Evolutionary conservation across 192 early-diverging fungal genomes (phyloP), one percentile per base, ranked within the genome.

Genomic region (Entophlyctis luteolus): DNA sequence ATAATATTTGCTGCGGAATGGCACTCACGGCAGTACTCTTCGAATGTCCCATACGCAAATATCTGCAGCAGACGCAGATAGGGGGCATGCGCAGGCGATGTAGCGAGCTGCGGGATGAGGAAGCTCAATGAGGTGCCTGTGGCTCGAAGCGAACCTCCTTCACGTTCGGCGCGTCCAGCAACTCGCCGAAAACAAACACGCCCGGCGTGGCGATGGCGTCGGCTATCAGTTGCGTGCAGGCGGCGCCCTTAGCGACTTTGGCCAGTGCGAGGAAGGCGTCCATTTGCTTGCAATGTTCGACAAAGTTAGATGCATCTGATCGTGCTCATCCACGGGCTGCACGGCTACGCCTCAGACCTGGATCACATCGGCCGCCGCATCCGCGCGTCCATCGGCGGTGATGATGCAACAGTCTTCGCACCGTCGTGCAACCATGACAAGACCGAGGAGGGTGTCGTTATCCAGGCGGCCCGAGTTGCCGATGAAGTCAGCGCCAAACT

Each of bases 31-130:
- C 82, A 77, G 62, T 91, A 94, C 62, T 92, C 90, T 48, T 68
- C 70, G 59, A 81, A 93, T 4, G 89, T 91, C 32, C 91, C 91
- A 73, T 84, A 94, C n/a, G 90, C 84, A 77, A 93, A 94, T 18
- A 91, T 63, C 45, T 84, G 57, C 38, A 94, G 78, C 18, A 91
- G 62, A n/a, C 71, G 73, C 75, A 77, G 65, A 79, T 27, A 42
- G 14, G 36, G 10, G 0, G 57, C 33, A 25, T 59, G 38, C 4
- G 57, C 33, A 10, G 82, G 81, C 31, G 75, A 68, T 16, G 67
- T 54, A 46, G 54, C 38, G n/a, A 68, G 42, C 67, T 68, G 34
- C 5, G 36, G 73, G 60, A 14, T 38, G 33, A 23, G 12, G 34
- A 25, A 50, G 42, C 14, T 12, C n/a, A 46, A 46, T 16, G 12